Conservation (phyloP, 148 eudicot genomes). For the Rhododendron williamsianum region DNA sequence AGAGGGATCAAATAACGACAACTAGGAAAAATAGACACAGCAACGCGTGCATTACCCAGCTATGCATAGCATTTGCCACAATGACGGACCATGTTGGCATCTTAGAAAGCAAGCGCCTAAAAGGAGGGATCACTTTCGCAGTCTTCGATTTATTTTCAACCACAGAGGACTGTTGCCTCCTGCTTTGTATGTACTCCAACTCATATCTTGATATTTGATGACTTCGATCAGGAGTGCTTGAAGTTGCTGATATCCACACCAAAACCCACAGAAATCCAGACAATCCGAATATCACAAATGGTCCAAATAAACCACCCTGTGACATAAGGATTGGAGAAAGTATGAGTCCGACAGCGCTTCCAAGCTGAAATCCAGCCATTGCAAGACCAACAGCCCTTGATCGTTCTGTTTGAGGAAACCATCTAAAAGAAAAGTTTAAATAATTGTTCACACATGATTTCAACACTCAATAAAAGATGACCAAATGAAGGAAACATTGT, state of each 20-base stretch:
- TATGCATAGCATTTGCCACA: constrained; percentile 91
- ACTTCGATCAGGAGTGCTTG: constrained; percentile 75
- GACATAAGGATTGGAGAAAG: constrained; percentile 94
- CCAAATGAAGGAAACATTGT: background rate
- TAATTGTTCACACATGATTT: constrained; percentile 8
- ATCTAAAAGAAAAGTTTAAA: constrained; percentile 42
- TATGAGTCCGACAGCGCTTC: constrained; percentile 82
- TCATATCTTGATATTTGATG: constrained; percentile 68
- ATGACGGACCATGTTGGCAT: constrained; percentile 84
- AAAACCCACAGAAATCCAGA: constrained; percentile 90
- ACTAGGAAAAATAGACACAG: background rate
- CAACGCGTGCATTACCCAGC: constrained; percentile 56
- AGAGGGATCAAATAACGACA: background rate
- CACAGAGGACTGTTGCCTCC: constrained; percentile 27
- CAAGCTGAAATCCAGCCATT: constrained; percentile 96
- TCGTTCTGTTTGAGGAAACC: constrained; percentile 86
- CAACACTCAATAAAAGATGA: background rate
- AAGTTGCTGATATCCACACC: constrained; percentile 89
- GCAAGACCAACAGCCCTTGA: constrained; percentile 93
- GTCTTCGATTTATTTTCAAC: constrained; percentile 28
- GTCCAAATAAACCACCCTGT: constrained; percentile 80
- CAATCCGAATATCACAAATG: constrained; percentile 87
- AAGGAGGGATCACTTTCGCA: constrained; percentile 65
- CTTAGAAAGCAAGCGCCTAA: constrained; percentile 67
- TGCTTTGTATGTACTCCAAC: constrained; percentile 59